phyloP scores from a whole-genome alignment of 2,329 filamentous ascomycete species.

The Pseudogymnoascus destructans region DNA sequence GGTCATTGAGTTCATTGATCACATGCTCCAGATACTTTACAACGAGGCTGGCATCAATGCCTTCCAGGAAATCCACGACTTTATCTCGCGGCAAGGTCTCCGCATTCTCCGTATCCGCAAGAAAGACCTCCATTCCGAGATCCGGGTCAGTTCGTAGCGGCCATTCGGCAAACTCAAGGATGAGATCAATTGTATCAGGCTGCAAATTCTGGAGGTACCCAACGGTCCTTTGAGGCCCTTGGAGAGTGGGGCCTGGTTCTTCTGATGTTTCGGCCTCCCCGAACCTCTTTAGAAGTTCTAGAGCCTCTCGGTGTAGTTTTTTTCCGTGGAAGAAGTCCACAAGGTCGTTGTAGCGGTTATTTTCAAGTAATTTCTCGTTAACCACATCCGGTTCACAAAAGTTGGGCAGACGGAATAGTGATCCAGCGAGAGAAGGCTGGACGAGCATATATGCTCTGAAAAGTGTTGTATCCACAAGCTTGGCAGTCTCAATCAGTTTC shows the following conservation, averaged over 20 bases:
- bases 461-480: slow-evolving; percentile 81
- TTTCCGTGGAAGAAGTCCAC: slow-evolving; percentile 98
- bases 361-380: slow-evolving; percentile 81
- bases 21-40: slow-evolving; percentile 81
- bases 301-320: slow-evolving; percentile 74
- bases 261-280: slow-evolving; percentile 46
- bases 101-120: slow-evolving; percentile 87
- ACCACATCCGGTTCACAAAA: slow-evolving; percentile 95
- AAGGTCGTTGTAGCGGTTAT: slow-evolving; percentile 77
- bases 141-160: slow-evolving; percentile 59
- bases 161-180: slow-evolving; percentile 87
- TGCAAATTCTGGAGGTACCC: slow-evolving; percentile 82
- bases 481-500: slow-evolving; percentile 63
- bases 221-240: slow-evolving; percentile 73
- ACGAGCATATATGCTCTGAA: slow-evolving; percentile 95
- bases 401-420: slow-evolving; percentile 88
- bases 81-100: slow-evolving; percentile 70
- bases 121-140: slow-evolving; percentile 82
- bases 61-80: slow-evolving; percentile 61
- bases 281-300: slow-evolving; percentile 72
- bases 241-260: slow-evolving; percentile 43
- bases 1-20: slow-evolving; percentile 73
- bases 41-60: slow-evolving; percentile 58
- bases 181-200: slow-evolving; percentile 76
- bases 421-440: slow-evolving; percentile 68